These are phyloP conservation scores for Diutina scorzettiae DNA, from an alignment of 1,139 yeast genomes.

Conservation along the genomic window DNA sequence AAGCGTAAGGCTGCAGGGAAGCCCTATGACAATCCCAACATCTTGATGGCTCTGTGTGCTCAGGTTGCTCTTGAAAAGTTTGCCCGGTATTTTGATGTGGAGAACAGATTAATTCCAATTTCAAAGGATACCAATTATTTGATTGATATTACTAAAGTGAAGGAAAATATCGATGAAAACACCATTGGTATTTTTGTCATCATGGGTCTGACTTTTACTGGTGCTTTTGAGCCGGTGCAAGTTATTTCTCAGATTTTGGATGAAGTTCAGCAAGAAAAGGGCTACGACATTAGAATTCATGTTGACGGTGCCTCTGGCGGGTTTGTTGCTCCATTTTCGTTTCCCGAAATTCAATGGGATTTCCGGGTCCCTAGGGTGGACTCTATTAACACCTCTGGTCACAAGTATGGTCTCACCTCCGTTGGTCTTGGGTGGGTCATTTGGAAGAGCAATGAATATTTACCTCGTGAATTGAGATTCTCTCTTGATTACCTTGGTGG, in stretches of 20 bases:
- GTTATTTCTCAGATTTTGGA: constrained; percentile 50
- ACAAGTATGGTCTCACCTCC: constrained; percentile 80
- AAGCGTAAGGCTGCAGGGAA: constrained; percentile 48
- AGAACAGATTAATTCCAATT: constrained; percentile 64
- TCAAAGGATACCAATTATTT: constrained; percentile 47
- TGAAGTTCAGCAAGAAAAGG: constrained; percentile 55
- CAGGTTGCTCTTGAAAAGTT: constrained; percentile 92
- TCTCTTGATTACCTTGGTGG: constrained; percentile 82
- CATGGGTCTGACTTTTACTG: constrained; percentile 86
- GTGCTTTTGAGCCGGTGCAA: constrained; percentile 75
- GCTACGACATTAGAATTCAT: constrained; percentile 66
- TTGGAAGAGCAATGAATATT: constrained; percentile 54
- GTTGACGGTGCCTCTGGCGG: constrained; percentile 95
- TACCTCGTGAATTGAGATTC: constrained; percentile 66
- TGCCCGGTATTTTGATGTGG: constrained; percentile 89
- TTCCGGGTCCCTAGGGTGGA: constrained; percentile 65
- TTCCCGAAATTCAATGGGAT: constrained; percentile 74
- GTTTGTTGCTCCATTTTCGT: constrained; percentile 72
- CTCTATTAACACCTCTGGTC: constrained; percentile 88
- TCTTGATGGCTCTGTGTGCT: constrained; percentile 89
- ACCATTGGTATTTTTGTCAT: constrained; percentile 88
- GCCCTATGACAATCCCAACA: constrained; percentile 59
- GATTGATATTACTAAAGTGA: constrained; percentile 47
- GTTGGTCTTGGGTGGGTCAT: constrained; percentile 92
- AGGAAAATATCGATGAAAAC: constrained; percentile 68